phyloP scores from a whole-genome alignment of 495 filamentous ascomycete species.

The Lepraria neglecta region DNA sequence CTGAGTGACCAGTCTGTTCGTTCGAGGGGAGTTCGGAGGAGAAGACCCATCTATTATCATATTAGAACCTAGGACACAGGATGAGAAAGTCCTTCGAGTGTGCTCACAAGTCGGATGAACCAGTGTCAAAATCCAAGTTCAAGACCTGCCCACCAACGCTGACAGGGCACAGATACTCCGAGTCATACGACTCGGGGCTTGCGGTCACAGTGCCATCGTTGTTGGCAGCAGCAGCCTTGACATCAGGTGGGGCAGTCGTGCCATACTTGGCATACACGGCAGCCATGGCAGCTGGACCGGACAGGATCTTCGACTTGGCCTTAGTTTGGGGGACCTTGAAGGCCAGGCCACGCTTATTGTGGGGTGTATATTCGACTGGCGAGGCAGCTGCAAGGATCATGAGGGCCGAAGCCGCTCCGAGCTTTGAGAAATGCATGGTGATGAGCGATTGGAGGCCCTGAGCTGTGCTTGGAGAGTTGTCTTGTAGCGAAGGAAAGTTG shows the following conservation, averaged over 20 bases:
- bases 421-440: conserved; percentile 12
- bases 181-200: conserved; percentile 51
- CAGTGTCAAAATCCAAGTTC: conserved; percentile 69
- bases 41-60: conserved; percentile 44
- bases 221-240: conserved; percentile 40
- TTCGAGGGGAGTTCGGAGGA: conserved; percentile 41
- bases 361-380: conserved; percentile 11
- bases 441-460: background rate
- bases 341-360: conserved; percentile 25
- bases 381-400: conserved; percentile 16
- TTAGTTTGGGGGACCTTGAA: conserved; percentile 41
- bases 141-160: conserved; percentile 56
- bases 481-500: background rate
- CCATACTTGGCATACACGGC: conserved; percentile 42
- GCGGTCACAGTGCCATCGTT: conserved; percentile 45
- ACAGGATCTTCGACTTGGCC: conserved; percentile 35
- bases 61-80: conserved; percentile 11
- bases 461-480: background rate
- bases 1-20: conserved; percentile 50
- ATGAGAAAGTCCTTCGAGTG: background rate
- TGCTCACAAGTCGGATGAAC: conserved; percentile 66
- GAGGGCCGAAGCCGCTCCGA: conserved; percentile 21
- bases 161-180: conserved; percentile 63
- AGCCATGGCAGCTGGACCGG: conserved; percentile 39
- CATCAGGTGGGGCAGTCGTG: conserved; percentile 35